A percentile compares a stretch with the other conserved stretches of the same genome.
These are phyloP conservation scores for Melaleuca alternifolia DNA, from an alignment of 345 rosid genomes.

Conservation along the genomic window DNA sequence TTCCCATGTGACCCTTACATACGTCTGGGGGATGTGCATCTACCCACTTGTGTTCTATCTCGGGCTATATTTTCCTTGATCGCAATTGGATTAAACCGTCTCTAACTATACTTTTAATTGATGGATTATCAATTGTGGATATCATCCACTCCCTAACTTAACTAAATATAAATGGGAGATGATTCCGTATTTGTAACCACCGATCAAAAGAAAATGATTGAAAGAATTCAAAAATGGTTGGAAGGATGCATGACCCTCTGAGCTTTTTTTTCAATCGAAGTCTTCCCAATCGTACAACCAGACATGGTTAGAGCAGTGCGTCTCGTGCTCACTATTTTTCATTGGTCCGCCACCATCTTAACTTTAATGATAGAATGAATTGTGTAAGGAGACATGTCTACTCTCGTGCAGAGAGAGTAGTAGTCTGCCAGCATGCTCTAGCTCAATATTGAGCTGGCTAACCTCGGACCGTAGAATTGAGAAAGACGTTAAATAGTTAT, in stretches of 20 bases:
- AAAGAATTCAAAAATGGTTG: background rate
- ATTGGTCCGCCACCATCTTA: background rate
- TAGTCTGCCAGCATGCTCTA: background rate
- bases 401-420: background rate
- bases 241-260: background rate
- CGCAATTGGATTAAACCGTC: background rate
- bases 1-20: background rate
- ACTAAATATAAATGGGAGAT: background rate
- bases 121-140: background rate
- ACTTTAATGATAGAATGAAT: background rate
- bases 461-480: background rate
- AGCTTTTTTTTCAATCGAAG: rapidly evolving
- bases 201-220: background rate
- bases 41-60: background rate
- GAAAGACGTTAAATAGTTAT: background rate
- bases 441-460: background rate
- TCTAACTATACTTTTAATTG: background rate
- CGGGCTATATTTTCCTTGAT: background rate
- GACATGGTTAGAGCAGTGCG: background rate
- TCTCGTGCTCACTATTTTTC: background rate
- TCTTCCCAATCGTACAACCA: background rate
- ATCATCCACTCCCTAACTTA: background rate
- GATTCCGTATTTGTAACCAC: background rate
- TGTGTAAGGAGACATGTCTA: background rate
- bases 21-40: background rate